Evolutionary conservation across 805 yeast genomes (phyloP), one percentile per base, ranked within the genome.

Genomic region (Naumovozyma dairenensis): DNA sequence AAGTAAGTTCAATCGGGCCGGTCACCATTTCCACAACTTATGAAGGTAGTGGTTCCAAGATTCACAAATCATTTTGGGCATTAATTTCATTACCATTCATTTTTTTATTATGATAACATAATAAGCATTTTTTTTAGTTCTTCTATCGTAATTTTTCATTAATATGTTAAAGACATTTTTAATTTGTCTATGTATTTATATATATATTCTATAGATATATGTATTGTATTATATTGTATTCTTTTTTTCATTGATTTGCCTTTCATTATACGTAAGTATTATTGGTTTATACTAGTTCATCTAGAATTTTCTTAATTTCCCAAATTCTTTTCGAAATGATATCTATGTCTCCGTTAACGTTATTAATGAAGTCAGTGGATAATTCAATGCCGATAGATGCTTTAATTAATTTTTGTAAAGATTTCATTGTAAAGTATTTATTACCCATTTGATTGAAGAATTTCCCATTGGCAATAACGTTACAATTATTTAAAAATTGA

Each of bases 301-400:
- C 53, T 14, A 55, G 34, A 13, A 53, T 48, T 19, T 42, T 34
- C 32, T 51, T 54, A 8, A 55, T 51, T 15, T 52, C 50, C 41
- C 48, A 48, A 16, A 48, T 42, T 32, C 50, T 43, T n/a, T 42
- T 35, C 6, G 55, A 35, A 13, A 54, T 49, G n/a, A 47, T 44
- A 16, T 43, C 41, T 17, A 53, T 34, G 29, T 55, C 57, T 33
- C 55, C 57, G 31, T 51, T 48, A 5, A 53, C 49, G 25, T 51
- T 51, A 24, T 37, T 46, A 19, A 55, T 48, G 35, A 46, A 55
- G 22, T 62, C 63, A 16, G 45, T 36, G 0, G 63, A 59, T 28
- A 63, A 44, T 29, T 62, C 66, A 20, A 62, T 55, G 26, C 55
- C 55, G 5, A 61, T 46, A 16, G 60, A 55, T 14, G 49, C 46